Evolutionary conservation across 2,329 filamentous ascomycete genomes (phyloP).

Genomic region (Kalmusia sp.): DNA sequence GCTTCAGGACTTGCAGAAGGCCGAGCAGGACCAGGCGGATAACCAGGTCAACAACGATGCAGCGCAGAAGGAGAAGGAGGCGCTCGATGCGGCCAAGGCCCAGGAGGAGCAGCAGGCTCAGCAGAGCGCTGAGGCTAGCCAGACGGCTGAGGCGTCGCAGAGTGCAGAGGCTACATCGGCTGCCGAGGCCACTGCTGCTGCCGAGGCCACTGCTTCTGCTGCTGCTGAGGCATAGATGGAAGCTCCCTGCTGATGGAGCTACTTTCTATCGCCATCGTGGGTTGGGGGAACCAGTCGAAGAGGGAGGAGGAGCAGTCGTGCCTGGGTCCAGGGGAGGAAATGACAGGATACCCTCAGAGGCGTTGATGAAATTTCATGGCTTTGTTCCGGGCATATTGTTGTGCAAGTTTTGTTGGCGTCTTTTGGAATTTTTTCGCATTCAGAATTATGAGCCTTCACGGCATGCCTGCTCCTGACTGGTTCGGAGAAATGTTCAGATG

Average conservation of each 20-base stretch:
- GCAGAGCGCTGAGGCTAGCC: too few relatives aligned
- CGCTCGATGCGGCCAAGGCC: constrained; percentile 16
- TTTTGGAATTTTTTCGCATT: not conserved
- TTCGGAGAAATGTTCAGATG: constrained; percentile 18
- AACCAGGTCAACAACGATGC: constrained; percentile 30
- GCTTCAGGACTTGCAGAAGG: constrained; percentile 33
- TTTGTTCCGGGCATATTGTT: constrained; percentile 2
- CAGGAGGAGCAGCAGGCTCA: constrained; percentile 13
- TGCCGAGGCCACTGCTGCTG: not conserved
- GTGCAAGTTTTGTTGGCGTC: not conserved
- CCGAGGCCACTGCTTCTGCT: not conserved
- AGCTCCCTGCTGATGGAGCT: constrained; percentile 13
- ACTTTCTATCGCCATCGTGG: constrained; percentile 4
- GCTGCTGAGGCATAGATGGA: constrained; percentile 9
- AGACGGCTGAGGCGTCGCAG: not conserved
- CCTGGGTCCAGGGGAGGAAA: not conserved
- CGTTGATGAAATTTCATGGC: constrained; percentile 9
- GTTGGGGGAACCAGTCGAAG: not conserved
- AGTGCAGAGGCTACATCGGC: not conserved
- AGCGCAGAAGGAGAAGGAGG: constrained; percentile 28
- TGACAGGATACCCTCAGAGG: constrained; percentile 10
- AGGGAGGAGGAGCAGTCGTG: not conserved
- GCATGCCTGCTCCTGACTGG: constrained; percentile 24
- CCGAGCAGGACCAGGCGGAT: constrained; percentile 28
- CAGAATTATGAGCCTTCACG: too few relatives aligned